phyloP scores from a whole-genome alignment of 1,139 yeast genomes.

The Hemisphaericaspora xylofermentans region DNA sequence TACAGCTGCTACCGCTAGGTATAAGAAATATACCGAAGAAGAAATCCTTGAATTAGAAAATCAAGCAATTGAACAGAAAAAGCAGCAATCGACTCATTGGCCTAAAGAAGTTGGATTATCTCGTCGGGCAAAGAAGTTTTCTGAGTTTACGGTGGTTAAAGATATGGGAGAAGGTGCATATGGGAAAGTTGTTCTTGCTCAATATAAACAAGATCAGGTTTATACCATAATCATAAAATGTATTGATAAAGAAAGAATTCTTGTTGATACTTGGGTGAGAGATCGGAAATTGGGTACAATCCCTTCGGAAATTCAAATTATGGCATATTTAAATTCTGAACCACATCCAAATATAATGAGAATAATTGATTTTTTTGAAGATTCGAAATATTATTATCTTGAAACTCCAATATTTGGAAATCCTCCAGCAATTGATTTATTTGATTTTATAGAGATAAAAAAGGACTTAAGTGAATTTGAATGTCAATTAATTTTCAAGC shows the following conservation, averaged over 20 bases:
- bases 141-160: slow-evolving; percentile 68
- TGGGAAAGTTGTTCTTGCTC: slow-evolving; percentile 85
- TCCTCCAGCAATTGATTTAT: slow-evolving; percentile 88
- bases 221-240: slow-evolving; percentile 81
- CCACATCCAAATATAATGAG: slow-evolving; percentile 88
- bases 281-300: slow-evolving; percentile 89
- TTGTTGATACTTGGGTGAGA: slow-evolving; percentile 96
- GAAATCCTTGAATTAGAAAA: slow-evolving; percentile 46
- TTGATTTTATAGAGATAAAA: slow-evolving; percentile 85
- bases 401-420: slow-evolving; percentile 89
- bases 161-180: slow-evolving; percentile 96
- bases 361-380: slow-evolving; percentile 88
- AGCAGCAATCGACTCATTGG: slow-evolving; percentile 42
- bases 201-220: slow-evolving; percentile 58
- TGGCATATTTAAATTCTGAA: slow-evolving; percentile 70
- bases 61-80: slow-evolving; percentile 36
- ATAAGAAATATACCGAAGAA: slow-evolving; percentile 32
- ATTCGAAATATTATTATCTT: slow-evolving; percentile 79
- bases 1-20: neutral
- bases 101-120: slow-evolving; percentile 58
- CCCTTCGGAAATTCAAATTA: slow-evolving; percentile 90
- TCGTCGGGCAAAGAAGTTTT: slow-evolving; percentile 64
- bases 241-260: slow-evolving; percentile 85
- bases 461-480: slow-evolving; percentile 76
- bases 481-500: slow-evolving; percentile 74